Evolutionary conservation across 2,329 filamentous ascomycete genomes (phyloP).

Genomic region (Microsporum canis): DNA sequence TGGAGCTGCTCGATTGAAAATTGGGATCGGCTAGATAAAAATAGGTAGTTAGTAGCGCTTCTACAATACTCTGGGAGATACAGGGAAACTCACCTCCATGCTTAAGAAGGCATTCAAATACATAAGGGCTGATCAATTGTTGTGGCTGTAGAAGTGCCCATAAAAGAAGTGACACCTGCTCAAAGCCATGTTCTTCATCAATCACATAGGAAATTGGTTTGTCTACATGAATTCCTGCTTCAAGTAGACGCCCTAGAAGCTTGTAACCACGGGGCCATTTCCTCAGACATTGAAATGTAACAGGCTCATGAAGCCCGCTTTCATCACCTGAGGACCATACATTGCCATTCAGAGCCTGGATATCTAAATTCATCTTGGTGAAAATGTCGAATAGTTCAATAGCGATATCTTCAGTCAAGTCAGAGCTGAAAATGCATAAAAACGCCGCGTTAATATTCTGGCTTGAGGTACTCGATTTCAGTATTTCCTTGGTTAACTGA

Average conservation of each 20-base stretch:
- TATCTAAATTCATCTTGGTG: constrained; percentile 15
- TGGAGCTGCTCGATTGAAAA: constrained; percentile 42
- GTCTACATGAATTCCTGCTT: constrained; percentile 51
- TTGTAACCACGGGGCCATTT: constrained; percentile 45
- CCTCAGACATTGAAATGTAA: constrained; percentile 43
- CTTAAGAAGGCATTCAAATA: constrained; percentile 48
- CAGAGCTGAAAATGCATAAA: constrained; percentile 45
- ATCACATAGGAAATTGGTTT: constrained; percentile 39
- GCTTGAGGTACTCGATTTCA: constrained; percentile 15
- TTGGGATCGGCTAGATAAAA: constrained; percentile 43
- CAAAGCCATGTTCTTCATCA: constrained; percentile 39
- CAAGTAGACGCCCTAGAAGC: constrained; percentile 44
- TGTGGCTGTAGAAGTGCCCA: constrained; percentile 54
- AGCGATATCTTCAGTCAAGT: constrained; percentile 40
- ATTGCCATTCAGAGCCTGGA: constrained; percentile 8
- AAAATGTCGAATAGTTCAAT: constrained; percentile 44
- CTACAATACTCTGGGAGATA: neutral
- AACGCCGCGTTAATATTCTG: constrained; percentile 45
- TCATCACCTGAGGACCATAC: constrained; percentile 37
- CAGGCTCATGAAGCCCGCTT: constrained; percentile 35
- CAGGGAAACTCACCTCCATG: constrained; percentile 26
- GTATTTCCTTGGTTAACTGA: constrained; percentile 19
- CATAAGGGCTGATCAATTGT: constrained; percentile 48
- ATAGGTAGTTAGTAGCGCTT: constrained; percentile 7
- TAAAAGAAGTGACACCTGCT: constrained; percentile 46